phyloP scores from a whole-genome alignment of 139 green algal species.

The Auxenochlorella protothecoides region DNA sequence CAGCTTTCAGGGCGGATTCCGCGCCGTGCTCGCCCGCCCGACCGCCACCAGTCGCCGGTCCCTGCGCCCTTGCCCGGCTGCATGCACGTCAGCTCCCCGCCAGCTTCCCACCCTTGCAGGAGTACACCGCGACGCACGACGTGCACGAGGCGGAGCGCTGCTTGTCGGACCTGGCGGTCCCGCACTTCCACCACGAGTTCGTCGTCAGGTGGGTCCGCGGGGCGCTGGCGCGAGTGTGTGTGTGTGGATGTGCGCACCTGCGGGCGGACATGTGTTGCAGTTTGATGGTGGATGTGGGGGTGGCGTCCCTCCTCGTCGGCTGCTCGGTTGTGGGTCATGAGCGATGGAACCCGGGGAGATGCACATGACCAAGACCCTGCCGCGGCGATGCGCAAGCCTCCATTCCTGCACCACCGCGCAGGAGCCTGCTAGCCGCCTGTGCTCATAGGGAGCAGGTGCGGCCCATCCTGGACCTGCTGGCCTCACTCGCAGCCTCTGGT shows the following conservation, averaged over 20 bases:
- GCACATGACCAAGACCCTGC: too few species aligned
- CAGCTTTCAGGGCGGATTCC: too few species aligned
- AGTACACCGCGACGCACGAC: slow-evolving; percentile 37
- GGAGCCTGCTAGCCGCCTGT: too few species aligned
- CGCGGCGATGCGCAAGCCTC: too few species aligned
- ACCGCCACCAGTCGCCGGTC: too few species aligned
- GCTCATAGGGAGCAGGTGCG: too few species aligned
- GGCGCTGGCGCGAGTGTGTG: not conserved
- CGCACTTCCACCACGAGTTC: slow-evolving; percentile 73
- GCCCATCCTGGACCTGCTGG: too few species aligned
- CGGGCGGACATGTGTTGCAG: not conserved
- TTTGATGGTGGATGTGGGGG: not conserved
- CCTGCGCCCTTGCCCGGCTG: not conserved
- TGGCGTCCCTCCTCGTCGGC: not conserved
- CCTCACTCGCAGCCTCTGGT: not conserved
- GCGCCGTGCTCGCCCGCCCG: too few species aligned
- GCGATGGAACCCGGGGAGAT: too few species aligned
- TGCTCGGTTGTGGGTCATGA: too few species aligned
- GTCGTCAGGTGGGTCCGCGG: slow-evolving; percentile 39
- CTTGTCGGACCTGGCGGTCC: slow-evolving; percentile 52
- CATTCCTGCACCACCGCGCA: too few species aligned
- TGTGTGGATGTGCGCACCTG: too few species aligned
- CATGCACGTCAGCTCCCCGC: not conserved
- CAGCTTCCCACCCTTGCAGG: slow-evolving; percentile 16
- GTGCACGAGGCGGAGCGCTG: slow-evolving; percentile 44